Base-by-base conservation (phyloP, 805 yeast genomes). In the Scheffersomyces lignosus region DNA sequence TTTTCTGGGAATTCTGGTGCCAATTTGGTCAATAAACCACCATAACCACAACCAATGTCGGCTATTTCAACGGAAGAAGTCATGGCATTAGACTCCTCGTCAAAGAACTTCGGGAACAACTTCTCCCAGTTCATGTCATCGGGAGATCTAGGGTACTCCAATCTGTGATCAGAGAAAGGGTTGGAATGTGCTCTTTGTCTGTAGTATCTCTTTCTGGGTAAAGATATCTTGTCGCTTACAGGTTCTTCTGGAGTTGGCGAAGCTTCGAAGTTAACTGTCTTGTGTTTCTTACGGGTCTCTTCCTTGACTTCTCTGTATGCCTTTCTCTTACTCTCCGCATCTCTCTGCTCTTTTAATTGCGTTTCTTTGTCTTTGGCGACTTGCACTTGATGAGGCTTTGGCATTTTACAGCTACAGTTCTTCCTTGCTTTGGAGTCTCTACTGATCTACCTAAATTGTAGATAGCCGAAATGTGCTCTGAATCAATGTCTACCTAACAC, bases 161-260 rank as follows among this genome's bases (percentile, higher is more conserved):
- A 71, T 51, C 83, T 78, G 61, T 93, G 99, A 63, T 93, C 99
- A 14, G 96, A 86, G 54, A 93, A 93, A 15, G 98, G 98, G 56
- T 93, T 93, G 2, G 97, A 89, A 58, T 93, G 99, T 1, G 99
- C 99, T 63, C 99, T 71, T 64, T 93, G 99, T 59, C 99, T 78
- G 61, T 93, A 93, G 57, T 76, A 93, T 51, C 93, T 76, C 60
- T 93, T 85, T 54, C 81, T 77, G 34, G 96, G 97, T 34, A 89
- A 67, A 40, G 81, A 80, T 17, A 66, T 59, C 5, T 54, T 52
- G 17, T 44, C 46, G 12, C 36, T 38, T 17, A 48, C 48, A n/a
- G 24, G 23, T 10, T 29, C 51, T 54, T 37, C 54, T 44, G 17
- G 49, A 40, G 29, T 43, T 18, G 47, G 40, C 15, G 54, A 49